Base-by-base conservation (phyloP, 257 asterid species). In the Galeopsis tetrahit region DNA sequence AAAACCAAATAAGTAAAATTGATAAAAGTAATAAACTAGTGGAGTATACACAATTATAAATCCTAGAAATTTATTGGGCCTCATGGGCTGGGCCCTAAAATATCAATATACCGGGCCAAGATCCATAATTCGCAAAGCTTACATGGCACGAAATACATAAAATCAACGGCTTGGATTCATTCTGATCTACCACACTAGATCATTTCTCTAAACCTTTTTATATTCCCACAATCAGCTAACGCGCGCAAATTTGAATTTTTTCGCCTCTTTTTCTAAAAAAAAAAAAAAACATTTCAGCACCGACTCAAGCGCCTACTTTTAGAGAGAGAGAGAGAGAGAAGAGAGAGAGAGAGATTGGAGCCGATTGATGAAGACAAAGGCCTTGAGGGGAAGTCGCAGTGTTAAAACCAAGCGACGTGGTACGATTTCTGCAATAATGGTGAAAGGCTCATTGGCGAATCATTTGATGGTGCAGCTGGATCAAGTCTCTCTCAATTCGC, bases 391-490 rank as follows among this genome's bases (percentile, higher is more conserved):
- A 40, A 80, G 33, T 7, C 73, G 31, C 40, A 80, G 40, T 5
- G 69, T 65, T 17, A 64, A 28, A 44, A 75, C 77, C 53, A 77
- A 75, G 75, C 78, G 72, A 10, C 64, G 65, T 57, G 63, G 68
- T 0, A 68, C 66, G 42, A 58, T 33, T 52, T 57, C 75, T 1
- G 28, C 61, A 13, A 36, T 38, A 48, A 84, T 75, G 83, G 82
- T 77, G 77, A 90, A 90, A 75, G 93, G 95, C 35, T 83, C 95
- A 1, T 59, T 90, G 39, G 38, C 87, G 3, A 78, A 79, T 42
- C 96, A 87, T 75, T 56, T 93, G 61, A 85, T 84, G 68, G 68
- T 88, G 77, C 93, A 84, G 78, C 74, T 84, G 59, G 94, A 84
- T 15, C 86, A 83, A 55, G 78, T 76, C 7, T 71, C 88, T 21